Base-by-base conservation (phyloP, 2,329 filamentous ascomycete genomes). In the Fusarium circinatum region DNA sequence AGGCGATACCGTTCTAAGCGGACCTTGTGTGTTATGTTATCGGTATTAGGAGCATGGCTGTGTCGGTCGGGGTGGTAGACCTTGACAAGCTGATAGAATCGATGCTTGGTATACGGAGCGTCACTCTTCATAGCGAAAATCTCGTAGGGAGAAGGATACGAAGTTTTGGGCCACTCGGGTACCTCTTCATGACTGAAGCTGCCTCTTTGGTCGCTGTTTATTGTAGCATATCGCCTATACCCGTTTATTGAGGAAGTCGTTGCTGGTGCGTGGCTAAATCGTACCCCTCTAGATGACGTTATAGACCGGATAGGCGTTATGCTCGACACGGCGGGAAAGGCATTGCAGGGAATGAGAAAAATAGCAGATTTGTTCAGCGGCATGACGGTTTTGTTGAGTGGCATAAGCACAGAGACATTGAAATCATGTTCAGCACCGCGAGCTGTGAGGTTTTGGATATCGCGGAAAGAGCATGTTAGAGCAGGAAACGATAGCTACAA, bases 11-110 rank as follows among this genome's bases (percentile, higher is more conserved):
- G 93, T 79, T 98, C 94, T n/a, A 96, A 86, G 70, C 92, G 92
- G 36, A 89, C 87, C 32, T 89, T 83, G 26, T 89, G 86, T 1
- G 93, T 71, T 49, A 79, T 63, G n/a, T 70, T 62, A 47, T 76
- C 63, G 52, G 74, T 61, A 45, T 74, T 58, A 18, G 68, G 38
- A 55, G 65, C 41, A 71, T 85, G 82, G 71, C 67, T 71, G 70
- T 84, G 85, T 67, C 89, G 89, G 82, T 99, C 96, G 0, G 96
- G 96, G 80, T 99, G 96, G 84, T 99, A 99, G 52, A 97, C 86
- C 85, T 98, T 99, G 65, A 97, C 96, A 59, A 99, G 89, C 79
- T 96, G 89, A 82, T 97, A 96, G 87, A 95, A 99, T 68, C 90
- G 90, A 48, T 87, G 84, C 83, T 99, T 98, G 71, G 89, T 92